Base-by-base conservation (phyloP, 805 yeast genomes). In the Kodamaea leandrae region DNA sequence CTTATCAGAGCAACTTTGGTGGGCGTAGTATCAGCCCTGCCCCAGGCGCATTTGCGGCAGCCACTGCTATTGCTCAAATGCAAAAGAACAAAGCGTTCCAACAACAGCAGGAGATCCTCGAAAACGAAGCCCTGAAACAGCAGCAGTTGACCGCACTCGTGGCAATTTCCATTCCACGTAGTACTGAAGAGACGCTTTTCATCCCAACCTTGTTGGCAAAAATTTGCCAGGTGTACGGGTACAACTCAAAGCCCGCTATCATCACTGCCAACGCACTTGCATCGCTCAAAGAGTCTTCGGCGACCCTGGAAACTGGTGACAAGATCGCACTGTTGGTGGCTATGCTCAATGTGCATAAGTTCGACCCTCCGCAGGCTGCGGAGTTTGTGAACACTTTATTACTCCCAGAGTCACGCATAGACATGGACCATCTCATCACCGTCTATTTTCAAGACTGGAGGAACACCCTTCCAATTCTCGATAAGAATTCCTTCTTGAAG, bases 391-490 rank as follows among this genome's bases (percentile, higher is more conserved):
- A 39, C 7, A 46, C 57, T 9, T 46, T 55, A 13, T 45, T 51
- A 9, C 48, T 69, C 2, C 73, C 74, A 1, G 32, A 27, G 17
- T 66, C 82, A 16, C 72, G 82, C 41, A 57, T 78, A 17, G 78
- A 79, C 43, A 58, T 86, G 42, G 96, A 89, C 58, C 79, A 80
- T 18, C 70, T 86, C 21, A 73, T 85, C 14, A 73, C 83, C 0
- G 57, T 78, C 3, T 89, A 76, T 55, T 88, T 87, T 61, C 80
- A 78, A 46, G 82, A 83, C 43, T 89, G 96, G 95, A 82, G 85
- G 20, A 71, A 76, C 18, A 61, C 78, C 4, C 67, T 82, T 16
- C 95, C 96, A 0, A 69, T 86, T 12, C 54, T 89, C 39, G 86
- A 86, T 57, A 78, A 79, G 47, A 76, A 76, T 32, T 72, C 78